These are phyloP conservation scores for Artemisia argyi DNA, from an alignment of 129 eudicot species.

Conservation along the genomic window DNA sequence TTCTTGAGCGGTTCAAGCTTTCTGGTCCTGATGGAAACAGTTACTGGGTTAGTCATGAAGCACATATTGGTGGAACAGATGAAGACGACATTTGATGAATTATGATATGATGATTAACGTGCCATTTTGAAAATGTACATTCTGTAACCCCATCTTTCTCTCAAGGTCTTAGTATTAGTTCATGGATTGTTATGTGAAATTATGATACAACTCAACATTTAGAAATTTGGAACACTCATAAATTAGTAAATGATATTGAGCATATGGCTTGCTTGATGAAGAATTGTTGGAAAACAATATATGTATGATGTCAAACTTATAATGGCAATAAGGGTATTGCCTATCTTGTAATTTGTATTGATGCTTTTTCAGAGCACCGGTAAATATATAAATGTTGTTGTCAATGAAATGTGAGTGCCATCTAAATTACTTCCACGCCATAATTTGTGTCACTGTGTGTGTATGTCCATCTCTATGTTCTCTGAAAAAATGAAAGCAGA, in stretches of 20 bases:
- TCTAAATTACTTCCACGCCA: no score
- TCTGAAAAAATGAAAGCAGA: no score
- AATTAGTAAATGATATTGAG: background rate
- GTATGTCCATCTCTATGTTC: no score
- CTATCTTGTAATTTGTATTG: background rate
- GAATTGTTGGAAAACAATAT: no score
- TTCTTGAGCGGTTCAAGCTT: conserved; percentile 75
- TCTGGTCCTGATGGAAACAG: conserved; percentile 82
- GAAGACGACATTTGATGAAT: conserved; percentile 57
- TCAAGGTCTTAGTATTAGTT: background rate
- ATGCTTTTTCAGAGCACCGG: background rate
- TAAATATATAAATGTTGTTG: background rate
- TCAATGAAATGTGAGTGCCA: background rate
- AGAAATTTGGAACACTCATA: no score
- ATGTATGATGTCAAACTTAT: background rate
- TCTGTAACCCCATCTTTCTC: background rate
- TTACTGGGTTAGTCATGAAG: conserved; percentile 67
- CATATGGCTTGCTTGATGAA: background rate
- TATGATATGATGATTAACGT: background rate
- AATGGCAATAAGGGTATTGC: background rate
- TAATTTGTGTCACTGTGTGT: no score
- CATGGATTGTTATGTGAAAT: no score
- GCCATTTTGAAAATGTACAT: background rate
- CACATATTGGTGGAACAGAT: conserved; percentile 73
- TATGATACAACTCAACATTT: no score